phyloP scores from a whole-genome alignment of 2,329 filamentous ascomycete genomes.

The Claviceps quebecensis region DNA sequence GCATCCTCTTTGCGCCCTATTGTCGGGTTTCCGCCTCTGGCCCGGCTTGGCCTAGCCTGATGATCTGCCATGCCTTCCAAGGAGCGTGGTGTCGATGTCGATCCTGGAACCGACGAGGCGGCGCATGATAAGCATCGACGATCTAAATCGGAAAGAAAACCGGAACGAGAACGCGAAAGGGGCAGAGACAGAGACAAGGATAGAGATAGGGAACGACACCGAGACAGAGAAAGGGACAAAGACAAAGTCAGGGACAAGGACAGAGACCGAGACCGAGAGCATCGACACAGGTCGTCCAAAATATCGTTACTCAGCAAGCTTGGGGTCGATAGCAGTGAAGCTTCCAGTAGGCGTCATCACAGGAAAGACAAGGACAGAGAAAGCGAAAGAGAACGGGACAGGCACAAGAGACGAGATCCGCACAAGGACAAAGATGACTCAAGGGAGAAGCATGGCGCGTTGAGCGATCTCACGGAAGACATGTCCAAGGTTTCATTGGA shows the following conservation, averaged over 20 bases:
- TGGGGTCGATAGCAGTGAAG: slow-evolving; percentile 26
- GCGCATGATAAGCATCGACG: slow-evolving; percentile 26
- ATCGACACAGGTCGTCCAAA: slow-evolving; percentile 26
- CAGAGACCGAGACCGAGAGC: slow-evolving; percentile 18
- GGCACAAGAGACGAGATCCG: slow-evolving; percentile 20
- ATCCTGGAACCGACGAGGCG: slow-evolving; percentile 20
- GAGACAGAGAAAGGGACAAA: slow-evolving; percentile 2
- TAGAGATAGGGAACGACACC: slow-evolving; percentile 13
- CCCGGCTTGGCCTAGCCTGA: slow-evolving; percentile 8
- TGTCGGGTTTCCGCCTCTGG: neutral
- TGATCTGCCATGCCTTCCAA: slow-evolving; percentile 26
- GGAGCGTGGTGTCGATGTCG: slow-evolving; percentile 26
- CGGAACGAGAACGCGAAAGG: slow-evolving; percentile 6
- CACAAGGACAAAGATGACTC: slow-evolving; percentile 21
- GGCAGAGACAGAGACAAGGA: slow-evolving; percentile 13
- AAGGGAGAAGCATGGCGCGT: slow-evolving; percentile 19
- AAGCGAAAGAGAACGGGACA: slow-evolving; percentile 18
- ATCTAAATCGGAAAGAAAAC: slow-evolving; percentile 25
- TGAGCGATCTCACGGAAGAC: slow-evolving; percentile 37
- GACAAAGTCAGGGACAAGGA: slow-evolving; percentile 6
- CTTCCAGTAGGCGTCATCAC: slow-evolving; percentile 19
- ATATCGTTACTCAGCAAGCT: slow-evolving; percentile 28
- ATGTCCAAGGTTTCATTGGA: slow-evolving; percentile 24
- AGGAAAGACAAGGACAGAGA: slow-evolving; percentile 17
- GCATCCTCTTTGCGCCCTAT: neutral